Evolutionary conservation across 352 stramenopile species (phyloP).

Genomic region (Blastocystis sp.): DNA sequence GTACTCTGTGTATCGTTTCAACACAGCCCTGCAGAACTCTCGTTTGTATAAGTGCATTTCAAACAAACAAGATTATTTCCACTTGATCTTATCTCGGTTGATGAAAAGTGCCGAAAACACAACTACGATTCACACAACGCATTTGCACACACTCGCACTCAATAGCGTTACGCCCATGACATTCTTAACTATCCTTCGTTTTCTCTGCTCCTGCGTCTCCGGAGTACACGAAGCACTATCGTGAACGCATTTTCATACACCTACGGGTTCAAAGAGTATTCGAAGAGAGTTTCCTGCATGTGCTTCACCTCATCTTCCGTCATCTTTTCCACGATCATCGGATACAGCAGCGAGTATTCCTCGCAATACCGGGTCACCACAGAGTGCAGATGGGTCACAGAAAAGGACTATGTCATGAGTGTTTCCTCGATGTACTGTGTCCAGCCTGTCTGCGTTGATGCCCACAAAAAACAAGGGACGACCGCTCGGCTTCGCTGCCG

Average conservation of each 20-base stretch:
- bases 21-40: neutral
- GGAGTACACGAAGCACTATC: neutral
- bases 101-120: neutral
- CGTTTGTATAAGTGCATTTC: conserved; percentile 48
- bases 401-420: neutral
- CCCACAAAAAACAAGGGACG: neutral
- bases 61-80: conserved; percentile 38
- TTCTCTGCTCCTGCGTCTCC: neutral
- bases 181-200: neutral
- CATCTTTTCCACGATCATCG: neutral
- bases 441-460: neutral
- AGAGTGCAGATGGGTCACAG: neutral
- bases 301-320: neutral
- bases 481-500: neutral
- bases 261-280: neutral
- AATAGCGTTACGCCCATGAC: neutral
- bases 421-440: neutral
- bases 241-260: neutral
- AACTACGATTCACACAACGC: neutral
- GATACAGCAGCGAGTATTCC: neutral
- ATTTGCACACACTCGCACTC: neutral
- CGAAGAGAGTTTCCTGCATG: neutral
- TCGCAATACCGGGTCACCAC: neutral
- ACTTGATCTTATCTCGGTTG: neutral
- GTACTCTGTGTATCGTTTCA: neutral